These are phyloP conservation scores for Fusarium gaditjirri DNA, from an alignment of 2,329 filamentous ascomycete species.

Conservation along the genomic window DNA sequence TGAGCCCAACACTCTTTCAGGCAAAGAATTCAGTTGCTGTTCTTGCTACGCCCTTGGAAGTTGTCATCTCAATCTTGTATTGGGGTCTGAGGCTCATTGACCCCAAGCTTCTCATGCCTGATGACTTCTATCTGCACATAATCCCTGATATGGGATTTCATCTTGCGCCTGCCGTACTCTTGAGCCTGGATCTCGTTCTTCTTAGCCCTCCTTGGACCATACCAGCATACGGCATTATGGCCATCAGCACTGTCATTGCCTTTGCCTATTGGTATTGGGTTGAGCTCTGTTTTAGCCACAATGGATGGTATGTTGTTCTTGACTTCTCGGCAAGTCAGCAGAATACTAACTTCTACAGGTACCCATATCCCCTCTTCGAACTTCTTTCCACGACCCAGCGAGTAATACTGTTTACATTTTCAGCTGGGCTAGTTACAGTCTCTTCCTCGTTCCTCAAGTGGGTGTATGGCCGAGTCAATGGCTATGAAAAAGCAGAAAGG, in stretches of 20 bases:
- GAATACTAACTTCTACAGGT: conserved; percentile 59
- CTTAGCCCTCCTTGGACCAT: conserved; percentile 80
- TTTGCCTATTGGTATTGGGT: conserved; percentile 82
- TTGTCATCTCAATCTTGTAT: conserved; percentile 77
- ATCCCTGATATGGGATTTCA: conserved; percentile 73
- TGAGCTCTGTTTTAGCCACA: conserved; percentile 74
- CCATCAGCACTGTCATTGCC: conserved; percentile 67
- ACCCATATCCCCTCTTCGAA: conserved; percentile 88
- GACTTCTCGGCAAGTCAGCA: no score
- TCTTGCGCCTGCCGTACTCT: conserved; percentile 71
- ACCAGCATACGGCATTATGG: conserved; percentile 66
- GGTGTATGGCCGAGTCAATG: conserved; percentile 75
- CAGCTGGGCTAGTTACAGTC: conserved; percentile 76
- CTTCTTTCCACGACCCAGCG: conserved; percentile 74
- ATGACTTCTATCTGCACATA: conserved; percentile 65
- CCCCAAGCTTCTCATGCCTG: conserved; percentile 62
- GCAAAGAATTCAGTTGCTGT: conserved; percentile 75
- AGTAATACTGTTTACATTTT: conserved; percentile 73
- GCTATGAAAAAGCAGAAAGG: conserved; percentile 53
- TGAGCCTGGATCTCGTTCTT: conserved; percentile 73
- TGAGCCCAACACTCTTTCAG: conserved; percentile 67
- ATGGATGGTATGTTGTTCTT: conserved; percentile 65
- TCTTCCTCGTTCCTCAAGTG: conserved; percentile 77
- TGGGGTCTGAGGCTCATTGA: conserved; percentile 74
- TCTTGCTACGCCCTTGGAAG: conserved; percentile 74